phyloP scores from a whole-genome alignment of 805 yeast species.

The Schwanniomyces sp. region DNA sequence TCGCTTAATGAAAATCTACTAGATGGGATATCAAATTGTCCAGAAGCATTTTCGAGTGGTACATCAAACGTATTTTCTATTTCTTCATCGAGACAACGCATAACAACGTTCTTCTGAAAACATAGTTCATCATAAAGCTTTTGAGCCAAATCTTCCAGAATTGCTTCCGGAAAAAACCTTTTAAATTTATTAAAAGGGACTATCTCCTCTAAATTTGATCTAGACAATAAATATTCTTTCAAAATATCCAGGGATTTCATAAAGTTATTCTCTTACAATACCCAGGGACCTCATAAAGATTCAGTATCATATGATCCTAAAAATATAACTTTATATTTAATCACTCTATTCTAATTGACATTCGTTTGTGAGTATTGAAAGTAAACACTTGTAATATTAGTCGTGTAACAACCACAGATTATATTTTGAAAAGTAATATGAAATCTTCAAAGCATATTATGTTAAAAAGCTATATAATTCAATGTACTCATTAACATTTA shows the following conservation, averaged over 20 bases:
- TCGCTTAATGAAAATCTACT: conserved; percentile 9
- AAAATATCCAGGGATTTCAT: conserved; percentile 24
- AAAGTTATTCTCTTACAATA: too few species aligned
- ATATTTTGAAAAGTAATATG: neutral
- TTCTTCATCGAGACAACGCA: conserved; percentile 5
- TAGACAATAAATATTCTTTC: conserved; percentile 15
- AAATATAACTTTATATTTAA: too few species aligned
- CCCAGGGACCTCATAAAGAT: too few species aligned
- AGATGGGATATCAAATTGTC: neutral
- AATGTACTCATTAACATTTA: conserved; percentile 9
- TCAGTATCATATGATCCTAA: too few species aligned
- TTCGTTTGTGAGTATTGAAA: too few species aligned
- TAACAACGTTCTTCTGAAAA: conserved; percentile 6
- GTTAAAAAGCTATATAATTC: neutral
- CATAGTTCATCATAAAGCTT: conserved; percentile 12
- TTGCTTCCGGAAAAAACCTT: conserved; percentile 12
- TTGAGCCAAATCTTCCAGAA: conserved; percentile 3
- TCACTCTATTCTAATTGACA: too few species aligned
- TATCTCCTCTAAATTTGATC: conserved; percentile 15
- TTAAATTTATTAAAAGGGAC: conserved; percentile 18
- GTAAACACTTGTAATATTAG: too few species aligned
- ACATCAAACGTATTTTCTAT: conserved; percentile 20
- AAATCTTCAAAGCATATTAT: neutral
- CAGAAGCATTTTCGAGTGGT: conserved; percentile 16
- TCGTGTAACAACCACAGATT: neutral